Base-by-base conservation (phyloP, 2,329 filamentous ascomycete genomes). In the Zymoseptoria tritici region DNA sequence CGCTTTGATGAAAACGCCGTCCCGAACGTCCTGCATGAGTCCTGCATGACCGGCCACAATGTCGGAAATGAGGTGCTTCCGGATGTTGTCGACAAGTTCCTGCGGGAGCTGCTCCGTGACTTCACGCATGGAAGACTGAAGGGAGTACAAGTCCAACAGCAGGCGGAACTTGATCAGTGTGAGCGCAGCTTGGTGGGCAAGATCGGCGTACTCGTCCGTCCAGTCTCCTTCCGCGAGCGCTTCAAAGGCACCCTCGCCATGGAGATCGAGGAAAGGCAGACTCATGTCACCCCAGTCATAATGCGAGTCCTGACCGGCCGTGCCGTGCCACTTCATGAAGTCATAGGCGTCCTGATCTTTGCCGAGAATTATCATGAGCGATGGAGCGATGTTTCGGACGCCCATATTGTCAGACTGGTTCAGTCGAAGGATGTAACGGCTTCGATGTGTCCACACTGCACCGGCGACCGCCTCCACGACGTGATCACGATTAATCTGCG, bases 341-440 rank as follows among this genome's bases (percentile, higher is more conserved):
- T 51, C 49, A 51, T 51, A 51, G 9, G 49, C 49, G 9, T 51
- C 49, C 49, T 51, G 49, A 19, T 51, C 49, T n/a, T n/a, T 51
- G 19, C 49, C 49, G 31, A 36, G 31, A 36, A 13, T 36, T 2
- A 60, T 31, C 57, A 62, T 57, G 13, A 62, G 57, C 7, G 54
- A 24, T 9, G 60, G 57, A 4, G 52, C 52, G 6, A 31, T 9
- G 7, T 50, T 9, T 7, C 60, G 51, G n/a, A 57, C 26, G 29
- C 60, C 55, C 54, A 62, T 59, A n/a, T 62, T 59, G 60, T 62
- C 60, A 20, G 57, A 50, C 7, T 51, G 54, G 49, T 50, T 46
- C 9, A 59, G 55, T 4, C 52, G 57, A 9, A 59, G 52, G 22
- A 57, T 22, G 21, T 22, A 22, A 22, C 21, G 21, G 21, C 21